Base-by-base conservation (phyloP, 2,329 filamentous ascomycete species). In the Aspergillus puulaauensis region DNA sequence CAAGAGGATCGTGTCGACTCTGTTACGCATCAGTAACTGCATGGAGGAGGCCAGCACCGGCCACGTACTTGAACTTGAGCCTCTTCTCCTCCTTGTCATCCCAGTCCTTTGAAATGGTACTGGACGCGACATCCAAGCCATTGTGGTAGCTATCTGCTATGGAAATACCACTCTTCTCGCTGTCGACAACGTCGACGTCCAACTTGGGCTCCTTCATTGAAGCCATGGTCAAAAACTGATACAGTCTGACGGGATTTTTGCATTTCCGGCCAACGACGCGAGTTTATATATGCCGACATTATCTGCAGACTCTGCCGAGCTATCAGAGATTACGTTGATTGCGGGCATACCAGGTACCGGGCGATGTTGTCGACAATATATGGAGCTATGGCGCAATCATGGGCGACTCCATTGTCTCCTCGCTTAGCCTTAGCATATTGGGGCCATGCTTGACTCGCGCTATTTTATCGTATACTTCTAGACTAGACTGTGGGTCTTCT, bases 1-100 rank as follows among this genome's bases (percentile, higher is more conserved):
- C 6, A 72, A 47, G 4, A 72, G 62, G 44, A 69, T 70, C 4
- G 70, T 63, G 53, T 72, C 70, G 15, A 71, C 54, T 31, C 69
- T 72, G 17, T 2, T 24, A 9, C 19, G 17, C 14, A 3, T 43
- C 62, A 21, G 49, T 51, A 44, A 14, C 21, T 7, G 33, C 21
- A 6, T 46, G 31, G 12, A 23, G 39, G 27, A 14, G 5, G 14
- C 3, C 2, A 21, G 35, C 27, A 37, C 3, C 14, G 8, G 23
- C 12, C 15, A 61, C 68, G 19, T 39, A 70, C 69, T 70, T 71
- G 47, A 63, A 63, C 23, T 61, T 61, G 3, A 70, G 59, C 7
- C 57, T 48, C 7, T 62, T 54, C 53, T 71, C 69, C 54, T 70
- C 68, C 43, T 51, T 48, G 0, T 51, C 52, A 41, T 67, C 62